phyloP scores from a whole-genome alignment of 352 stramenopile species.

The Thalassiosira livingstoniorum region DNA sequence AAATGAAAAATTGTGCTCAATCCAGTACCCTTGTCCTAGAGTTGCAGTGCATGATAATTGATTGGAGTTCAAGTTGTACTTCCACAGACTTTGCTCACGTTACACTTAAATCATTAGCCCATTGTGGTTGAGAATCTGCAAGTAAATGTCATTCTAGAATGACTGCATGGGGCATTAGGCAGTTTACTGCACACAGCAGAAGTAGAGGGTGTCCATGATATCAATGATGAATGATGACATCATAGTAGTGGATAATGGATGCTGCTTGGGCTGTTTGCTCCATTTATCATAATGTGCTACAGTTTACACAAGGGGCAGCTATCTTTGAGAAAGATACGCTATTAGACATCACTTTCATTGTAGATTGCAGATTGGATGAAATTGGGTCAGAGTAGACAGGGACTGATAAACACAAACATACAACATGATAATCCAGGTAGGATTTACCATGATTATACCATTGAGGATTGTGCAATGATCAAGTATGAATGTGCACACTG shows the following conservation, averaged over 20 bases:
- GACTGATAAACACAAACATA: not conserved
- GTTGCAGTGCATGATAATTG: no score
- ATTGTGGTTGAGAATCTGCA: conserved; percentile 41
- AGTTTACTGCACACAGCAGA: conserved; percentile 41
- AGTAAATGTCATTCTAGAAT: conserved; percentile 45
- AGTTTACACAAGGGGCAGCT: conserved; percentile 34
- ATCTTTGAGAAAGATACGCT: conserved; percentile 53
- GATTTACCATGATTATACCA: not conserved
- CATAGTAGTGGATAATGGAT: no score
- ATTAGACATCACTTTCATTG: conserved; percentile 43
- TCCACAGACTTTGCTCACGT: no score
- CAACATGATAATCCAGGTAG: not conserved
- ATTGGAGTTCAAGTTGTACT: no score
- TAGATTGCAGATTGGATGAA: conserved; percentile 38
- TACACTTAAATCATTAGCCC: conserved; percentile 8
- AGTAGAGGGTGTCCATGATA: conserved; percentile 22
- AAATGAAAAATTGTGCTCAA: no score
- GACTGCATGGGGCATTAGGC: conserved; percentile 21
- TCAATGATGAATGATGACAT: conserved; percentile 18
- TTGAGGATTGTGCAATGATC: conserved; percentile 9
- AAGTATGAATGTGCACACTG: not conserved
- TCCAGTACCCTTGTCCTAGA: no score
- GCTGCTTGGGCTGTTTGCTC: conserved; percentile 36
- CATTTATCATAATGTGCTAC: conserved; percentile 50
- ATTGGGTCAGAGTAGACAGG: conserved; percentile 19